phyloP scores from a whole-genome alignment of 805 yeast genomes.

The Kluyveromyces aestuarii region DNA sequence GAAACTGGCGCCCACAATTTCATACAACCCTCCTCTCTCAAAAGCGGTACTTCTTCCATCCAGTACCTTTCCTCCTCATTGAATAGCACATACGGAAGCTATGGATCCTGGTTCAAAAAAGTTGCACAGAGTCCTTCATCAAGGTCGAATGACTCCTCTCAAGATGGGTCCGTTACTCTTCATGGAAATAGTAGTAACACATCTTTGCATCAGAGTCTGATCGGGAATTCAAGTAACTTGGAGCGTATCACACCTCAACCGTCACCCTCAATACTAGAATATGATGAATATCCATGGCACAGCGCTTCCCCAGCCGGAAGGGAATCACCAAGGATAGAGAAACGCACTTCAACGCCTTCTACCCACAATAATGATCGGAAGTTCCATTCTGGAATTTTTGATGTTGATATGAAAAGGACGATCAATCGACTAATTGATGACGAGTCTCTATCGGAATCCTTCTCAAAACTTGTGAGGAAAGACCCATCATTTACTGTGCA shows the following conservation, averaged over 20 bases:
- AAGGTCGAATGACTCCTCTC: constrained; percentile 16
- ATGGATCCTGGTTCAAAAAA: constrained; percentile 29
- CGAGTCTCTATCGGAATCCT: constrained; percentile 21
- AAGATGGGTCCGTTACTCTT: constrained; percentile 18
- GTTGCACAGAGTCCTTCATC: constrained; percentile 18
- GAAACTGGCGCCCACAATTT: constrained; percentile 21
- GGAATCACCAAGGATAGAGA: constrained; percentile 19
- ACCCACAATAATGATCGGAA: background rate
- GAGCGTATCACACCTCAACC: constrained; percentile 25
- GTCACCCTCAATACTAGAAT: constrained; percentile 30
- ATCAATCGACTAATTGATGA: constrained; percentile 14
- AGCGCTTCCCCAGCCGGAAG: constrained; percentile 12
- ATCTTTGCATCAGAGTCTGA: constrained; percentile 16
- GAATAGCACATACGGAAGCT: constrained; percentile 25
- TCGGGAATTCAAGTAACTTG: constrained; percentile 7
- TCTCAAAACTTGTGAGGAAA: constrained; percentile 6
- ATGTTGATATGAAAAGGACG: constrained; percentile 12
- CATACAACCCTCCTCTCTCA: constrained; percentile 29
- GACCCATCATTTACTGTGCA: background rate
- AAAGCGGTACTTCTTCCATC: constrained; percentile 29
- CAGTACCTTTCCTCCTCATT: constrained; percentile 33
- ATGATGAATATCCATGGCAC: constrained; percentile 36
- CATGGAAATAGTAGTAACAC: constrained; percentile 21
- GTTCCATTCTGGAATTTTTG: background rate
- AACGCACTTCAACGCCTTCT: background rate